Evolutionary conservation across 192 early-diverging fungal species (phyloP).

Genomic region (Coemansia erecta): DNA sequence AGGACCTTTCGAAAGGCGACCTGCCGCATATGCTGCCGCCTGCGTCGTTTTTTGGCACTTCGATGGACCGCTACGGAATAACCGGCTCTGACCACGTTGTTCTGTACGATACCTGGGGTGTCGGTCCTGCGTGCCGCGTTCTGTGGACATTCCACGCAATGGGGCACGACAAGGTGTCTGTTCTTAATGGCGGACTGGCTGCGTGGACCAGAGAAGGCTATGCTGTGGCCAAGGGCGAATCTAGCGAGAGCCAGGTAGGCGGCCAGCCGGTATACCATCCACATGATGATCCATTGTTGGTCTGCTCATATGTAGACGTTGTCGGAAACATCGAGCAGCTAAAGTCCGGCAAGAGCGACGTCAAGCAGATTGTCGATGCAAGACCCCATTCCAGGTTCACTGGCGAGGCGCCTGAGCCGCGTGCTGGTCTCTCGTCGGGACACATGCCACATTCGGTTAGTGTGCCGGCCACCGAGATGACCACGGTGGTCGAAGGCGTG

Average conservation of each 20-base stretch:
- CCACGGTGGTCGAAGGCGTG: slow-evolving; percentile 38
- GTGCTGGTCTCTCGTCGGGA: slow-evolving; percentile 72
- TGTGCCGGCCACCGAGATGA: slow-evolving; percentile 65
- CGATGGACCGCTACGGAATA: slow-evolving; percentile 73
- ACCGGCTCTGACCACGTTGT: slow-evolving; percentile 79
- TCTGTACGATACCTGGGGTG: slow-evolving; percentile 81
- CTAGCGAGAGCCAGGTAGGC: neutral
- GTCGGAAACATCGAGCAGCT: slow-evolving; percentile 55
- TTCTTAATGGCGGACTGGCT: slow-evolving; percentile 86
- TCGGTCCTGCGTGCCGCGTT: slow-evolving; percentile 79
- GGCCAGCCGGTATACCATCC: slow-evolving; percentile 17
- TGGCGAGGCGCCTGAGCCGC: slow-evolving; percentile 76
- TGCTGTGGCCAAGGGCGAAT: slow-evolving; percentile 26
- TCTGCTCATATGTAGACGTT: slow-evolving; percentile 61
- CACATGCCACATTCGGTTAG: slow-evolving; percentile 81
- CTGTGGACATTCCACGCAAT: slow-evolving; percentile 92
- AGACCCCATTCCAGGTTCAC: slow-evolving; percentile 55
- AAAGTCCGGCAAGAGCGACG: slow-evolving; percentile 22
- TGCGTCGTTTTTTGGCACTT: slow-evolving; percentile 64
- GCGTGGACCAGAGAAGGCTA: slow-evolving; percentile 64
- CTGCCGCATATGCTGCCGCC: slow-evolving; percentile 93
- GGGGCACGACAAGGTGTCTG: slow-evolving; percentile 83
- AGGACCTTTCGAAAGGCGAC: slow-evolving; percentile 60
- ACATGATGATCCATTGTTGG: slow-evolving; percentile 23
- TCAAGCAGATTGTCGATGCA: slow-evolving; percentile 68